These are phyloP conservation scores for Pittosporum tobira DNA, from an alignment of 129 eudicot genomes.

Conservation along the genomic window DNA sequence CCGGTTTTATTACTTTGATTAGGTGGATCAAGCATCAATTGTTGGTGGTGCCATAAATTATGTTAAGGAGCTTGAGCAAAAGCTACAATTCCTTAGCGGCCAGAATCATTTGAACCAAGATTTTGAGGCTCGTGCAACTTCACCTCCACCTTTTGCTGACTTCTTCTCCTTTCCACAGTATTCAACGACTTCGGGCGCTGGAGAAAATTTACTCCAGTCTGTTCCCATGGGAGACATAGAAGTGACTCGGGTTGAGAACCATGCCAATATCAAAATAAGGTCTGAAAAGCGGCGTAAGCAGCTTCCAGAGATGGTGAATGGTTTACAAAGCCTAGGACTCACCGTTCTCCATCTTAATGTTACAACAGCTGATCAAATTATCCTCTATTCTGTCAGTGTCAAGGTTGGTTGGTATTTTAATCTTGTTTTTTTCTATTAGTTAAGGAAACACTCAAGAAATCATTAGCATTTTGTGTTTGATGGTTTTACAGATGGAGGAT, in stretches of 20 bases:
- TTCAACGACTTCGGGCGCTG: slow-evolving; percentile 9
- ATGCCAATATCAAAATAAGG: slow-evolving; percentile 28
- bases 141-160: slow-evolving; percentile 21
- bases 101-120: slow-evolving; percentile 1
- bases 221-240: slow-evolving; percentile 25
- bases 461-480: background rate
- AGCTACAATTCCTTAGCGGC: slow-evolving; percentile 16
- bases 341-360: slow-evolving; percentile 28
- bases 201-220: background rate
- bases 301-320: slow-evolving; percentile 19
- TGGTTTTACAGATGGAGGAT: slow-evolving; percentile 23
- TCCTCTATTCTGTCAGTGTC: slow-evolving; percentile 23
- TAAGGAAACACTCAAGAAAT: background rate
- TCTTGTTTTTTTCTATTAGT: background rate
- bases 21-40: slow-evolving; percentile 40
- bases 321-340: slow-evolving; percentile 24
- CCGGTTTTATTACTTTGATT: background rate
- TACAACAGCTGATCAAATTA: slow-evolving; percentile 20
- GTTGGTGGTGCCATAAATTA: slow-evolving; percentile 31
- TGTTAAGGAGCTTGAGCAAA: slow-evolving; percentile 34
- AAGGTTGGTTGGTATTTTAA: slow-evolving; percentile 21
- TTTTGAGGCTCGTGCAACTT: background rate
- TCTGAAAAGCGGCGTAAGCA: slow-evolving; percentile 16
- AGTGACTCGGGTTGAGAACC: slow-evolving; percentile 30
- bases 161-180: slow-evolving; percentile 34